Base-by-base conservation (phyloP, 1,139 yeast species). In the Diutina ranongensis region DNA sequence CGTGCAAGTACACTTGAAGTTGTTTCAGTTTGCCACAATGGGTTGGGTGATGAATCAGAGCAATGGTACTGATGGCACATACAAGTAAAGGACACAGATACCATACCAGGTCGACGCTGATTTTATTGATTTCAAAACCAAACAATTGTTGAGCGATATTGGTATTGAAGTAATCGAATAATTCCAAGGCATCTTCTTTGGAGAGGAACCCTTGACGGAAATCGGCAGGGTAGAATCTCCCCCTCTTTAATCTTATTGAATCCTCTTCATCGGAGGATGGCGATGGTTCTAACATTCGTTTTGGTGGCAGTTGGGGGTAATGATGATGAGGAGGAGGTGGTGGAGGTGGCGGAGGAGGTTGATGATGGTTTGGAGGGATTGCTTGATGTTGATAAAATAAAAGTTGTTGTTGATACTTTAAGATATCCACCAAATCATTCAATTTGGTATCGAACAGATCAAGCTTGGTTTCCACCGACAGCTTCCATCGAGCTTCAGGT, bases 141-240 rank as follows among this genome's bases (percentile, higher is more conserved):
- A 79, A 80, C 40, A 81, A 61, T 53, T 80, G 85, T 18, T 80
- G 80, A 0, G 83, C 68, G 19, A 80, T 77, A 48, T 78, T 71
- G 2, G 67, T 59, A 52, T 77, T 74, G 55, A 81, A 81, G 49
- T 68, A 76, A 5, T 57, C 53, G 49, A 80, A 76, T 15, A 80
- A 61, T 25, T 67, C 72, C 22, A 60, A 57, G 0, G 85, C 85
- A 47, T 79, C 73, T 1, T 59, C 63, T 35, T 62, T 55, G 1
- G 65, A 49, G 2, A 76, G 50, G 16, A 58, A 60, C 2, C 63
- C 64, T 45, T 63, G 59, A 12, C 75, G 55, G 52, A 70, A 71
- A 48, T 70, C 74, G 1, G 54, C 55, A 1, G 63, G 64, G 9
- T 35, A 35, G 16, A n/a, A 20, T n/a, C 28, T 15, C 15, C 40